phyloP scores from a whole-genome alignment of 345 rosid species.

The Ceriops tagal region DNA sequence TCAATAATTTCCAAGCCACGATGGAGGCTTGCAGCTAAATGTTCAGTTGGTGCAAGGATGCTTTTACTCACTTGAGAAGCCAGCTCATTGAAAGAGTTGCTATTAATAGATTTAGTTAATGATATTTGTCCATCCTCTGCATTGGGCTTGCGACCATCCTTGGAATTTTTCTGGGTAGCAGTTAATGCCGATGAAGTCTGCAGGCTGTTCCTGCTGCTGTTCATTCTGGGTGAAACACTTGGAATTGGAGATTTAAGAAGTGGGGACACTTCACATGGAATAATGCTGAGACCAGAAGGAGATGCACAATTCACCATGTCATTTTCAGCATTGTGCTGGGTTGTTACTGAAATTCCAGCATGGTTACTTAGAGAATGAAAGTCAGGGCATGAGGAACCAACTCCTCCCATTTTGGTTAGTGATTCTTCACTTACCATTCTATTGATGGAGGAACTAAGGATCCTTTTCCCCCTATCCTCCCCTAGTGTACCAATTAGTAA shows the following conservation, averaged over 20 bases:
- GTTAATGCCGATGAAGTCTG: slow-evolving; percentile 72
- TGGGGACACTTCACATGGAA: slow-evolving; percentile 43
- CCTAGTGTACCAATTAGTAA: slow-evolving; percentile 16
- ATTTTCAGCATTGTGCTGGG: slow-evolving; percentile 24
- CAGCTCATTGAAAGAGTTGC: slow-evolving; percentile 28
- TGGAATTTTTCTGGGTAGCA: slow-evolving; percentile 67
- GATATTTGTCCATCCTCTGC: slow-evolving; percentile 35
- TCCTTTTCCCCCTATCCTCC: slow-evolving; percentile 13
- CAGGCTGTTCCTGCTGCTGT: slow-evolving; percentile 75
- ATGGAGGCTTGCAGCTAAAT: slow-evolving; percentile 95
- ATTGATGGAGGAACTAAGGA: slow-evolving; percentile 13
- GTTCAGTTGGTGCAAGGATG: slow-evolving; percentile 48
- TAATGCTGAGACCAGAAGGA: slow-evolving; percentile 42
- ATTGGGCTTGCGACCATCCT: slow-evolving; percentile 34
- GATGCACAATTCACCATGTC: slow-evolving; percentile 33
- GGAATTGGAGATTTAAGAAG: slow-evolving; percentile 69
- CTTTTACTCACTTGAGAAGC: slow-evolving; percentile 39
- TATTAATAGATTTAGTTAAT: slow-evolving; percentile 36
- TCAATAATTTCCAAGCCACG: slow-evolving; percentile 88
- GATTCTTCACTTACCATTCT: slow-evolving; percentile 21
- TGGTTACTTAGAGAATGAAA: slow-evolving; percentile 19
- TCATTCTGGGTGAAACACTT: slow-evolving; percentile 78
- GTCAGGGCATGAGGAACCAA: slow-evolving; percentile 22
- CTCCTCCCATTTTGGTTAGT: slow-evolving; percentile 12
- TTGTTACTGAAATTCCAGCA: slow-evolving; percentile 16